A percentile compares a stretch with the other conserved stretches of the same genome.
Evolutionary conservation across 2,329 filamentous ascomycete species (phyloP).

Genomic region (Thielaviopsis punctulata): DNA sequence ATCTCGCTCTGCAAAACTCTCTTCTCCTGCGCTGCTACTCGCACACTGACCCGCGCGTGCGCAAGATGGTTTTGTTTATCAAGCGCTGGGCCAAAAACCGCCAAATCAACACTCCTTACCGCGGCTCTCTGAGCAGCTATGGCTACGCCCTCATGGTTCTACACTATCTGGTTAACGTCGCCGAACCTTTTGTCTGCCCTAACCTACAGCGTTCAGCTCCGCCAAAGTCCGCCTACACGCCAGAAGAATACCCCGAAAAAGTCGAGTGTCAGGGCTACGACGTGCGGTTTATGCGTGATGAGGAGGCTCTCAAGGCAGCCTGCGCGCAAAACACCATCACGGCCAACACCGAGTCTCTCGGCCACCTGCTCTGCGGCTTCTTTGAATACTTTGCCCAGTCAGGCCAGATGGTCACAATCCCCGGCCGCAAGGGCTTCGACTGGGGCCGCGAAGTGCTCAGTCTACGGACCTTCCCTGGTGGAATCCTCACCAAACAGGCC

Average conservation of each 20-base stretch:
- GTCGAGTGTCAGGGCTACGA: constrained; percentile 44
- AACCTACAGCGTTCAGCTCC: constrained; percentile 53
- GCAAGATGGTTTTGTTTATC: constrained; percentile 64
- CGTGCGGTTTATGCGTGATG: constrained; percentile 64
- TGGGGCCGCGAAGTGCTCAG: constrained; percentile 72
- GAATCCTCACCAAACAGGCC: constrained; percentile 52
- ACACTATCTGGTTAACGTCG: constrained; percentile 76
- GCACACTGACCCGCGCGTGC: constrained; percentile 58
- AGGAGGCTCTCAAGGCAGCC: constrained; percentile 47
- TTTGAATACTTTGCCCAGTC: constrained; percentile 69
- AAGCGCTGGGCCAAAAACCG: constrained; percentile 82
- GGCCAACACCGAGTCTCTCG: constrained; percentile 51
- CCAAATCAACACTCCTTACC: constrained; percentile 73
- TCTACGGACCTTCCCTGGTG: constrained; percentile 47
- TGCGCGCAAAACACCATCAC: constrained; percentile 43
- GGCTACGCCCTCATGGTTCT: constrained; percentile 86
- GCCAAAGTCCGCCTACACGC: constrained; percentile 20
- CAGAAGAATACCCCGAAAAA: constrained; percentile 22
- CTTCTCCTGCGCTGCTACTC: constrained; percentile 69
- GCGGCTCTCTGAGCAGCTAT: constrained; percentile 74
- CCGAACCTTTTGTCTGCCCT: constrained; percentile 62
- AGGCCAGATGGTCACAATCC: constrained; percentile 32
- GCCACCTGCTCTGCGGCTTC: constrained; percentile 61
- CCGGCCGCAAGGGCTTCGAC: constrained; percentile 44
- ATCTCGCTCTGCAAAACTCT: constrained; percentile 71